These are phyloP conservation scores for Durusdinium trenchii DNA, from an alignment of 73 alveolate genomes.

Conservation along the genomic window DNA sequence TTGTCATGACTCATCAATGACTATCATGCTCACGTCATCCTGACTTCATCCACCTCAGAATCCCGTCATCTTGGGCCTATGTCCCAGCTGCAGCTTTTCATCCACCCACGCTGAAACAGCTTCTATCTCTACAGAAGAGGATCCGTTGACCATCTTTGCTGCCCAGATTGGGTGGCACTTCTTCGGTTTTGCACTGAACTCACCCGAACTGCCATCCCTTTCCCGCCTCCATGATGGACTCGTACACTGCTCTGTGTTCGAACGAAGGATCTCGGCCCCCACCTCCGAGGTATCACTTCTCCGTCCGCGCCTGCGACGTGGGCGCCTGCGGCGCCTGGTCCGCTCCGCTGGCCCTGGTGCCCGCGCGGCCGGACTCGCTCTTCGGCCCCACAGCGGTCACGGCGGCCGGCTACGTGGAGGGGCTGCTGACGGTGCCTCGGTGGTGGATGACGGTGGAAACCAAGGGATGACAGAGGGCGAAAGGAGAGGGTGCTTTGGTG, in stretches of 20 bases:
- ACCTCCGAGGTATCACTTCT: not conserved
- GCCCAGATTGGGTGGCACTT: too few species aligned
- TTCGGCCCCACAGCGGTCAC: constrained; percentile 52
- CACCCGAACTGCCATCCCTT: too few species aligned
- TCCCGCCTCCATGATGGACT: not conserved
- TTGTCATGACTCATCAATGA: too few species aligned
- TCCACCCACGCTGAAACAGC: too few species aligned
- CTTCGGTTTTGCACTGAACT: too few species aligned
- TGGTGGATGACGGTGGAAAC: not conserved
- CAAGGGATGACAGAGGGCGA: not conserved
- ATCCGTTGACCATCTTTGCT: too few species aligned
- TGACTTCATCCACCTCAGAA: too few species aligned
- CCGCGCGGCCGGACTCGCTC: not conserved
- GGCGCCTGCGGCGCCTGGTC: not conserved
- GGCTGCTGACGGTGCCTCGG: not conserved
- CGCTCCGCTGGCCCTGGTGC: not conserved
- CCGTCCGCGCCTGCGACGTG: not conserved
- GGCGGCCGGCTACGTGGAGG: constrained; percentile 32
- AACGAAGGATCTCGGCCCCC: not conserved
- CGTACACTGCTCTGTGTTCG: not conserved
- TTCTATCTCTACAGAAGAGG: too few species aligned
- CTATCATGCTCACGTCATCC: too few species aligned
- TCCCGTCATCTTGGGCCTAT: too few species aligned
- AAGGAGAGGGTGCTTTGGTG: too few species aligned
- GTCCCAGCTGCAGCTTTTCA: too few species aligned